Evolutionary conservation across 352 stramenopile genomes (phyloP).

Genomic region (Pythium pectinolyticum): DNA sequence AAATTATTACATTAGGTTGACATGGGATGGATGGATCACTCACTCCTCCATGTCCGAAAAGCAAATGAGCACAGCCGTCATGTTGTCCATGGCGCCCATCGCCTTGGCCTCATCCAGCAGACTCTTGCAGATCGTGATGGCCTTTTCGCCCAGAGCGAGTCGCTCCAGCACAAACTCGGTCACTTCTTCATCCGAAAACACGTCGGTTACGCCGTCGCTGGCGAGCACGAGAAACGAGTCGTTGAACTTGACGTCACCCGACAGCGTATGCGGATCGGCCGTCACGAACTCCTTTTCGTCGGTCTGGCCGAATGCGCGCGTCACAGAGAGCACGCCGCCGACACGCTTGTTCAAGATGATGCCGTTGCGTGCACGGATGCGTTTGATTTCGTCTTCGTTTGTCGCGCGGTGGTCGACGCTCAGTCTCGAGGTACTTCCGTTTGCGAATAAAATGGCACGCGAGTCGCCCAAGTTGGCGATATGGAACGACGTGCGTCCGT

Average conservation of each 20-base stretch:
- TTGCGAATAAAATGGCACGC: slow-evolving; percentile 62
- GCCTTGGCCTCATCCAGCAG: slow-evolving; percentile 69
- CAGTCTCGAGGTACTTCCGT: slow-evolving; percentile 50
- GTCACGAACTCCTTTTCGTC: slow-evolving; percentile 85
- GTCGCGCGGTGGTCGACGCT: slow-evolving; percentile 79
- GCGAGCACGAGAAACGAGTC: slow-evolving; percentile 75
- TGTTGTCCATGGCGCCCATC: slow-evolving; percentile 78
- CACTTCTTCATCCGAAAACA: slow-evolving; percentile 71
- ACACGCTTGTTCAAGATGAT: slow-evolving; percentile 87
- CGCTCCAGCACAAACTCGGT: slow-evolving; percentile 58
- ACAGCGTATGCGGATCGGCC: slow-evolving; percentile 57
- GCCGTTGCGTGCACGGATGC: slow-evolving; percentile 69
- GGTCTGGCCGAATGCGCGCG: slow-evolving; percentile 69
- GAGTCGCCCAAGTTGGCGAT: slow-evolving; percentile 82
- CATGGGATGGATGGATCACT: slow-evolving; percentile 1
- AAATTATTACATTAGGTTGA: slow-evolving; percentile 37
- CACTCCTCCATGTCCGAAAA: slow-evolving; percentile 36
- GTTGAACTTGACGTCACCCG: slow-evolving; percentile 46
- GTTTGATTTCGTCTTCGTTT: slow-evolving; percentile 72
- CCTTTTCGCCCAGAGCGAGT: slow-evolving; percentile 45
- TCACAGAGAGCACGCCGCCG: slow-evolving; percentile 67
- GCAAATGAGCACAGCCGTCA: slow-evolving; percentile 77
- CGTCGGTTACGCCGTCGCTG: slow-evolving; percentile 76
- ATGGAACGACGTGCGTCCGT: slow-evolving; percentile 63
- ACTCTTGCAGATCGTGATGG: slow-evolving; percentile 57